These are phyloP conservation scores for Alternaria longipes DNA, from an alignment of 2,329 filamentous ascomycete species.

Conservation along the genomic window DNA sequence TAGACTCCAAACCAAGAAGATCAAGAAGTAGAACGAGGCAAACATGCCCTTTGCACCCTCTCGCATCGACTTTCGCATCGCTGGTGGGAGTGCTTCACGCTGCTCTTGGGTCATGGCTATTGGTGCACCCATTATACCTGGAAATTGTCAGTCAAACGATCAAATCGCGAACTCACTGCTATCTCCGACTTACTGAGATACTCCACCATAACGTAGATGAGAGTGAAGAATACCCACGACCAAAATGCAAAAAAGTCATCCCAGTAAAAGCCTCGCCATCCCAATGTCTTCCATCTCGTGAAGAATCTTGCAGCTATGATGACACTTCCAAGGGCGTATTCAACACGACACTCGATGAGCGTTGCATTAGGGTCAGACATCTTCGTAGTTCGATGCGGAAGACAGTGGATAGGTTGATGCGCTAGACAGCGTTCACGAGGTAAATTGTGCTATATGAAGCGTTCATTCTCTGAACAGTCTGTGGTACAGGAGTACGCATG, in stretches of 20 bases:
- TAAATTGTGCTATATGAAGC: background rate
- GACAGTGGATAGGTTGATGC: background rate
- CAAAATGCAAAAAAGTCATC: background rate
- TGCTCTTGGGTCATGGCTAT: conserved; percentile 11
- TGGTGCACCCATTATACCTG: background rate
- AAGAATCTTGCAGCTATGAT: background rate
- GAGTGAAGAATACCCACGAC: background rate
- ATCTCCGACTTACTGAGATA: background rate
- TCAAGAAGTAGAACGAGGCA: background rate
- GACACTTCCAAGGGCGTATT: background rate
- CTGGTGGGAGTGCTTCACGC: conserved; percentile 1
- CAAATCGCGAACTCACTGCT: background rate
- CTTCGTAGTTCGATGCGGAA: background rate
- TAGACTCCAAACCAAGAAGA: conserved; percentile 1
- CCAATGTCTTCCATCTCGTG: background rate
- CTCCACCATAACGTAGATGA: conserved; percentile 7
- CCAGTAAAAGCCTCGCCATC: conserved; percentile 3
- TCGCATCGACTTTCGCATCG: conserved; percentile 2
- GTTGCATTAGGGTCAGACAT: conserved; percentile 2
- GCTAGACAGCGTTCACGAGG: background rate
- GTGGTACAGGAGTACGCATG: background rate
- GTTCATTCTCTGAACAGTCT: background rate
- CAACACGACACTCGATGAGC: background rate
- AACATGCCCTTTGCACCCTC: conserved; percentile 9
- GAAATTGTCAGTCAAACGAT: background rate